Evolutionary conservation across 352 stramenopile genomes (phyloP).

Genomic region (Globisporangium nunn): DNA sequence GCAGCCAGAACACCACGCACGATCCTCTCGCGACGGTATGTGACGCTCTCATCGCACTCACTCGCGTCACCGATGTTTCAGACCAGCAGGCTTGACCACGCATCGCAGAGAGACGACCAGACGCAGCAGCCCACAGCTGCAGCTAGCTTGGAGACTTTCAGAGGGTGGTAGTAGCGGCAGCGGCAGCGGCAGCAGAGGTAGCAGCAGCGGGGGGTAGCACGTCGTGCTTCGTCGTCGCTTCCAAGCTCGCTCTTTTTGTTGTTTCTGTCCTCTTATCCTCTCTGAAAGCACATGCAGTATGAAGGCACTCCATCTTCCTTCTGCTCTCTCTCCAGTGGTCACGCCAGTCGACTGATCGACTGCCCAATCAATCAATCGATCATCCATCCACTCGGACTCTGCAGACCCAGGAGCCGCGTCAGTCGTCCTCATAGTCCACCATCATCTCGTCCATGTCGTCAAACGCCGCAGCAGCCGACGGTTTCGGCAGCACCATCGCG

Average conservation of each 20-base stretch:
- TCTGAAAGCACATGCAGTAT: slow-evolving; percentile 31
- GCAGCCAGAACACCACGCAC: too few species aligned
- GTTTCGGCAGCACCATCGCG: slow-evolving; percentile 20
- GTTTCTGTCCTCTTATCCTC: slow-evolving; percentile 8
- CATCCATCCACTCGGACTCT: slow-evolving; percentile 10
- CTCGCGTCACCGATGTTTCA: background rate
- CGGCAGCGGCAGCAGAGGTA: background rate
- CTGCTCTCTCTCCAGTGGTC: slow-evolving; percentile 2
- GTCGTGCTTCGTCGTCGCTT: background rate
- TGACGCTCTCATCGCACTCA: background rate
- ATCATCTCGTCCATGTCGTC: slow-evolving; percentile 72
- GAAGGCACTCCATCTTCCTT: slow-evolving; percentile 10
- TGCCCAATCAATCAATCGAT: background rate
- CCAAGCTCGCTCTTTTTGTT: slow-evolving; percentile 9
- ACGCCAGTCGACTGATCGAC: background rate
- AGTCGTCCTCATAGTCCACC: slow-evolving; percentile 80
- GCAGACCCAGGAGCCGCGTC: slow-evolving; percentile 19
- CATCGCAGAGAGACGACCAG: background rate
- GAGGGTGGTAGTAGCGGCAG: background rate
- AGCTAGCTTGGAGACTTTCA: too few species aligned
- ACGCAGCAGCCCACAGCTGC: background rate
- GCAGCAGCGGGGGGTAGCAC: too few species aligned
- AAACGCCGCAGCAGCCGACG: slow-evolving; percentile 31
- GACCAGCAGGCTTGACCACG: background rate
- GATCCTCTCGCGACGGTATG: background rate